Base-by-base conservation (phyloP, 2,329 filamentous ascomycete genomes). In the Cercospora citrullina region DNA sequence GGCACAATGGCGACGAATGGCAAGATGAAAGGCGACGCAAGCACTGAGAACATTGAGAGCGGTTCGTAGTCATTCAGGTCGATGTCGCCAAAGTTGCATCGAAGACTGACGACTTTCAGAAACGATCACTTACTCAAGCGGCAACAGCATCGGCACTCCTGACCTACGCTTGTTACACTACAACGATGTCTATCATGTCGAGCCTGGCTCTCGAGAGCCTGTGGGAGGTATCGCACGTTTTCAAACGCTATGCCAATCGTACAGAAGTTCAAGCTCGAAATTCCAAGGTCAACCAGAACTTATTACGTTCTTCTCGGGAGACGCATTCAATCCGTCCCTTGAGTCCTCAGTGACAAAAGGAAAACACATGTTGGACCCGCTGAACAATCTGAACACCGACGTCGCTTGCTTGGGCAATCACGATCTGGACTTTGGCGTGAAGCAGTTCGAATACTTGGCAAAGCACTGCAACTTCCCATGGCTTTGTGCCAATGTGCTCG, bases 161-260 rank as follows among this genome's bases (percentile, higher is more conserved):
- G 90, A 93, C 77, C 81, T 97, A 61, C 89, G 93, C n/a, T 80
- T 97, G 65, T 78, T 96, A 33, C 94, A 97, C 81, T 97, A 91
- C 84, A 97, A 97, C 80, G 93, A 97, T 80, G 93, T 97, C 68
- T 97, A 97, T 79, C 94, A 97, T 75, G 87, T 97, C 64, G 93
- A 96, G 79, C 74, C 85, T 58, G 83, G 84, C 1, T 93, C 91
- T 28, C 88, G 90, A 16, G 92, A 96, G 76, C 94, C 94, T 1
- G 88, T 93, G 2, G 94, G 94, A 30, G 94, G 94, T 18, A 86
- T 91, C 51, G 84, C 91, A 31, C 87, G 94, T 59, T 97, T 97
- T 80, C 89, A 95, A 77, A 90, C 89, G 3, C 82, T 95, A 28
- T 85, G 90, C 72, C 89, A 92, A 68, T 85, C 94, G 78, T 97